Percentiles rank a stretch among this genome's conserved stretches.
Evolutionary conservation across 176 grass and related monocot genomes (phyloP).

Genomic region (Rhipidocladum racemiflorum): DNA sequence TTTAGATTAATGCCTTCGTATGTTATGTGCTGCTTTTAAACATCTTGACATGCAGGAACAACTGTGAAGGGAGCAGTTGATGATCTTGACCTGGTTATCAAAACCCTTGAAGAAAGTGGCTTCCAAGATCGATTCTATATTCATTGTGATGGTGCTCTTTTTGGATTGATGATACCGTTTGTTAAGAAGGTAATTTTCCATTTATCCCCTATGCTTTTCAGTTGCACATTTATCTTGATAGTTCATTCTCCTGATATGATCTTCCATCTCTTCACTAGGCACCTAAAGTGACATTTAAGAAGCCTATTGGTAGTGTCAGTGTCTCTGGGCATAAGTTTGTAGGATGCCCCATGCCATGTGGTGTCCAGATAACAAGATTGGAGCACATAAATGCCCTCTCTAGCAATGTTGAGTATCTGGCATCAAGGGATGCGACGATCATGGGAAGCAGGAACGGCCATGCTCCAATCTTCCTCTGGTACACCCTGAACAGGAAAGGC

Average conservation of each 20-base stretch:
- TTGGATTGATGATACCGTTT: conserved; percentile 90
- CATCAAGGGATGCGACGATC: conserved; percentile 58
- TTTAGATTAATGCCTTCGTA: background rate
- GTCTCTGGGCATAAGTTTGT: conserved; percentile 93
- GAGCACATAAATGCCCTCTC: conserved; percentile 73
- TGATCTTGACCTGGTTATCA: conserved; percentile 81
- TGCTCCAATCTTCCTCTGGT: conserved; percentile 71
- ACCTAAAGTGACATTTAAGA: conserved; percentile 79
- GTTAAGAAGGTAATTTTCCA: conserved; percentile 60
- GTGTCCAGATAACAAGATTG: conserved; percentile 72
- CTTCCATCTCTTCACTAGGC: conserved; percentile 43
- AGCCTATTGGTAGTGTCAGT: conserved; percentile 72
- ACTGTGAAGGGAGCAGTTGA: conserved; percentile 88
- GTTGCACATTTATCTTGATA: background rate
- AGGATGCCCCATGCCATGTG: conserved; percentile 88
- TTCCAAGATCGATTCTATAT: conserved; percentile 82
- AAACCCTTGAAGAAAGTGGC: conserved; percentile 73
- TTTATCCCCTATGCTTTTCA: background rate
- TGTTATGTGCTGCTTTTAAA: conserved; percentile 8
- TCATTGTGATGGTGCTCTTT: conserved; percentile 86
- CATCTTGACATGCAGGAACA: conserved; percentile 51
- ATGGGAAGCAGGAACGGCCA: conserved; percentile 73
- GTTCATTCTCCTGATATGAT: background rate
- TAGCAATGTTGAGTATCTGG: conserved; percentile 76
- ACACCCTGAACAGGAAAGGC: conserved; percentile 64